Conservation (phyloP, 2,329 filamentous ascomycete species). For the Aureobasidium sp. region DNA sequence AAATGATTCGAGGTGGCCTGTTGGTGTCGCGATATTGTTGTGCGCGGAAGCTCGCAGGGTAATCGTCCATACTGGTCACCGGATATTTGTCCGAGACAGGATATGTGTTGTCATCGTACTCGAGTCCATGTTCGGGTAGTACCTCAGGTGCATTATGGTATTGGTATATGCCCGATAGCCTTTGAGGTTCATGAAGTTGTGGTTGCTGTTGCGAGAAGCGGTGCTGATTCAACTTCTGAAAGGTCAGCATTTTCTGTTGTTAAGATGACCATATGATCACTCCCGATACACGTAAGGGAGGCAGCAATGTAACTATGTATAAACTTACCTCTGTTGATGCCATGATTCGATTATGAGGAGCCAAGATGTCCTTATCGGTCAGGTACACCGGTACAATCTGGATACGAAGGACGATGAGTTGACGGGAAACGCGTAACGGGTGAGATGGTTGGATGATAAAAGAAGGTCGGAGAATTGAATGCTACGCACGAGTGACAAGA, state of each 20-base stretch:
- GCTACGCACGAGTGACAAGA: neutral
- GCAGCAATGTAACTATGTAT: neutral
- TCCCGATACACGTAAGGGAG: neutral
- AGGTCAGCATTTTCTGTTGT: neutral
- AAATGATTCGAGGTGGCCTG: slow-evolving; percentile 33
- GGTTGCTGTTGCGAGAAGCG: slow-evolving; percentile 11
- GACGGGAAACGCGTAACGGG: slow-evolving; percentile 11
- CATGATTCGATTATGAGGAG: neutral
- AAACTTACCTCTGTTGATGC: slow-evolving; percentile 3
- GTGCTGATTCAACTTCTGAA: slow-evolving; percentile 16
- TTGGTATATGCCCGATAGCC: slow-evolving; percentile 31
- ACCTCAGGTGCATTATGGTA: slow-evolving; percentile 35
- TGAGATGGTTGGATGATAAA: neutral
- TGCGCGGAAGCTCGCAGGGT: slow-evolving; percentile 15
- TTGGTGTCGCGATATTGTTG: slow-evolving; percentile 23
- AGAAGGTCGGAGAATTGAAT: slow-evolving; percentile 1
- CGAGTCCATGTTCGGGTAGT: slow-evolving; percentile 32
- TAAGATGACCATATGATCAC: neutral
- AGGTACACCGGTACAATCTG: neutral
- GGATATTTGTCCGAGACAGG: slow-evolving; percentile 33
- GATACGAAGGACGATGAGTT: slow-evolving; percentile 4
- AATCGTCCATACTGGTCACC: slow-evolving; percentile 22
- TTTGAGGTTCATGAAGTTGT: slow-evolving; percentile 1
- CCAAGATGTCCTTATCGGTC: slow-evolving; percentile 4
- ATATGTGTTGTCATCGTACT: slow-evolving; percentile 33